Percentiles rank a stretch among this genome's conserved stretches.
These are phyloP conservation scores for Aureobasidium musti DNA, from an alignment of 2,329 filamentous ascomycete genomes.

Conservation along the genomic window DNA sequence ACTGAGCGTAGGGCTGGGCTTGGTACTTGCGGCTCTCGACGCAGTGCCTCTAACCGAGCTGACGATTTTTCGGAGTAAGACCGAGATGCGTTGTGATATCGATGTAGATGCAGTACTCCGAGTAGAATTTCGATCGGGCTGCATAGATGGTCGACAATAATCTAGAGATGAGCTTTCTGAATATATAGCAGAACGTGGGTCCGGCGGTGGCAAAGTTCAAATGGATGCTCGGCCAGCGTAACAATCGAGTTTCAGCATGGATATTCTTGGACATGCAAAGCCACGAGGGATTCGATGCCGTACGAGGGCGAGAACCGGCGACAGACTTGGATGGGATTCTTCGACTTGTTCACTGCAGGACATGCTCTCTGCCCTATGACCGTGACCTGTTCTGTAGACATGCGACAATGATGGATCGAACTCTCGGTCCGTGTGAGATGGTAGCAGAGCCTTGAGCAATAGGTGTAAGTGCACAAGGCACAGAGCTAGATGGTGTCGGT, in stretches of 20 bases:
- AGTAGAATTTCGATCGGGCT: too few species aligned
- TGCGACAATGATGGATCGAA: neutral
- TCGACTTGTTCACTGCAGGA: neutral
- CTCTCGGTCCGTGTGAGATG: neutral
- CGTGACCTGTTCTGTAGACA: neutral
- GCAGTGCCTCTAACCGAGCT: slow-evolving; percentile 11
- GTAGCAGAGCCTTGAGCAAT: neutral
- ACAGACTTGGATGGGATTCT: neutral
- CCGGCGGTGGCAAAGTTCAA: neutral
- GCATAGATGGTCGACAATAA: neutral
- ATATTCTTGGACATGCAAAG: neutral
- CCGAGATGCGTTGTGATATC: neutral
- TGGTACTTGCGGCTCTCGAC: slow-evolving; percentile 14
- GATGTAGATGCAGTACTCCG: neutral
- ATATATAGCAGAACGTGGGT: neutral
- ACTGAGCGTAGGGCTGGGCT: slow-evolving; percentile 13
- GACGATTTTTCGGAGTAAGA: neutral
- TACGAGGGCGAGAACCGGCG: neutral
- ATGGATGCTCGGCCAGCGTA: neutral
- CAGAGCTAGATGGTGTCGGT: neutral
- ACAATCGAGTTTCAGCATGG: slow-evolving; percentile 14
- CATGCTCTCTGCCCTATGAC: neutral
- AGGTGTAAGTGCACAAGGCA: neutral
- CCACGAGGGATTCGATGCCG: neutral
- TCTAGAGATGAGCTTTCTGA: neutral